Evolutionary conservation across 2,329 filamentous ascomycete species (phyloP).

Genomic region (Metarhizium rileyi): DNA sequence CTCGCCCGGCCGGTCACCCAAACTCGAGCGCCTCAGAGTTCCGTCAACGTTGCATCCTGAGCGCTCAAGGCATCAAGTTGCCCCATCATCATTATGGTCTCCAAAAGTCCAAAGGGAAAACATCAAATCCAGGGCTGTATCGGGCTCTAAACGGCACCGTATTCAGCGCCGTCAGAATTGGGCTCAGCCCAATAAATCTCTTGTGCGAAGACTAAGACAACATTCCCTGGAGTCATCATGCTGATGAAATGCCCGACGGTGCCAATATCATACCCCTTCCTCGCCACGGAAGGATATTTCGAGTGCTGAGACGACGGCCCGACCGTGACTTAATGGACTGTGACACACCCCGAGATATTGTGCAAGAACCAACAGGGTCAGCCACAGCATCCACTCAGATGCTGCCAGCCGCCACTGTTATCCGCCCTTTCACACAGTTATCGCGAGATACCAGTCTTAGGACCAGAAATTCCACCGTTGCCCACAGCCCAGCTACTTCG

Average conservation of each 20-base stretch:
- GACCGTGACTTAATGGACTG: not conserved
- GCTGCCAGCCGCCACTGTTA: not conserved
- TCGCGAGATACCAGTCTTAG: not conserved
- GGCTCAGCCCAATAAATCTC: slow-evolving; percentile 8
- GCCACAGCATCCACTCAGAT: not conserved
- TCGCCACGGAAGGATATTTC: not conserved
- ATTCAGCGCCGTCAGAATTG: not conserved
- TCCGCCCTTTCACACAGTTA: not conserved
- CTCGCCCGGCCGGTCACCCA: not conserved
- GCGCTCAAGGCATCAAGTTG: not conserved
- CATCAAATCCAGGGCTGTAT: not conserved
- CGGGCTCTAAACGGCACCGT: not conserved
- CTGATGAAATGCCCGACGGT: not conserved
- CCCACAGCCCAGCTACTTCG: not conserved
- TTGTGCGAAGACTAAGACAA: slow-evolving; percentile 1
- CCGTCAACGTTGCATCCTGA: not conserved
- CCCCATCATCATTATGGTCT: not conserved
- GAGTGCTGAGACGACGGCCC: not conserved
- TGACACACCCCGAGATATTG: not conserved
- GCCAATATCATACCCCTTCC: not conserved
- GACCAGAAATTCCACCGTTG: not conserved
- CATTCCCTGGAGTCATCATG: slow-evolving; percentile 1
- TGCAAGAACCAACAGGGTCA: not conserved
- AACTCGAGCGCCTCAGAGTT: not conserved
- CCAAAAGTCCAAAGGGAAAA: not conserved